These are phyloP conservation scores for Furcasterigmium sp. DNA, from an alignment of 2,329 filamentous ascomycete genomes.

Conservation along the genomic window DNA sequence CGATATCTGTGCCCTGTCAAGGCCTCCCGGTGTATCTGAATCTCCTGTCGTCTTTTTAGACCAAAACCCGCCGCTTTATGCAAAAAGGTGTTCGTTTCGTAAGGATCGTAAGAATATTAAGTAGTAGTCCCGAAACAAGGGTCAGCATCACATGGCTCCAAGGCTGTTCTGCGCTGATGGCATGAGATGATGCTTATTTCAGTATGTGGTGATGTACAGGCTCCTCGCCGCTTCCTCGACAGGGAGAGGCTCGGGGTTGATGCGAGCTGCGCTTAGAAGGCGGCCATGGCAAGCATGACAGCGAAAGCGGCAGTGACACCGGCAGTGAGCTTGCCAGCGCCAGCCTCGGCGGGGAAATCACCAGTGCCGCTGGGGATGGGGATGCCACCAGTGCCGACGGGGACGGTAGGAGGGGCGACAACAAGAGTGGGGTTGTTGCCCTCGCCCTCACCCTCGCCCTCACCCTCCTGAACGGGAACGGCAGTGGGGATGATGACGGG, in stretches of 20 bases:
- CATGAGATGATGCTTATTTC: constrained; percentile 13
- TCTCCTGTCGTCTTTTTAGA: constrained; percentile 4
- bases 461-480: constrained; percentile 27
- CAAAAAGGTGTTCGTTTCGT: constrained; percentile 31
- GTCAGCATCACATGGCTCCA: constrained; percentile 13
- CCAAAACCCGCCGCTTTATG: constrained; percentile 13
- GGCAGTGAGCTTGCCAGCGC: constrained; percentile 31
- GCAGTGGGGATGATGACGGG: constrained; percentile 18
- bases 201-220: constrained; percentile 5
- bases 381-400: constrained; percentile 26
- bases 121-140: constrained; percentile 20
- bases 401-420: constrained; percentile 15
- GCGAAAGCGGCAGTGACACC: constrained; percentile 41
- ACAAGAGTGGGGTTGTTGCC: constrained; percentile 16
- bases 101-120: constrained; percentile 58
- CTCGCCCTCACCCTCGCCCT: constrained; percentile 10
- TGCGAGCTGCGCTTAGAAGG: constrained; percentile 6
- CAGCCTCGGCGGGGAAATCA: constrained; percentile 30
- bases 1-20: background rate
- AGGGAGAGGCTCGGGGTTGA: constrained; percentile 3
- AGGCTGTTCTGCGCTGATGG: too few relatives aligned
- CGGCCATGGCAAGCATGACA: constrained; percentile 37
- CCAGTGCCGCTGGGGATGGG: constrained; percentile 27
- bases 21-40: background rate
- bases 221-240: constrained; percentile 3